phyloP scores from a whole-genome alignment of 768 basidiomycete genomes.

The Gloeophyllum trabeum region DNA sequence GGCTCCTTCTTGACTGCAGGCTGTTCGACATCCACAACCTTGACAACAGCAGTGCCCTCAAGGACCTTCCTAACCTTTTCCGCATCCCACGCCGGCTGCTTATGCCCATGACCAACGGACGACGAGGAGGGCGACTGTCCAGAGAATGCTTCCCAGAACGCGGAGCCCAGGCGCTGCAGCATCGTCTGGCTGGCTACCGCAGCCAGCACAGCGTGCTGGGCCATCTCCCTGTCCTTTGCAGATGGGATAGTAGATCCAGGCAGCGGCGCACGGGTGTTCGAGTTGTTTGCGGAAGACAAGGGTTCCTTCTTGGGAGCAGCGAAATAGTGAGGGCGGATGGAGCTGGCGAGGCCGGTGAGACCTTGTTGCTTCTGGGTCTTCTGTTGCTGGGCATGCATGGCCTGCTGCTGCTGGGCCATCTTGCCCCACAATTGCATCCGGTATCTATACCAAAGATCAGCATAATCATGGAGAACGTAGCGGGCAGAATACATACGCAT shows the following conservation, averaged over 20 bases:
- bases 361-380: slow-evolving; percentile 4
- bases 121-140: slow-evolving; percentile 24
- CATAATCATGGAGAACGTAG: slow-evolving; percentile 1
- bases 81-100: slow-evolving; percentile 32
- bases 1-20: not conserved
- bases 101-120: slow-evolving; percentile 5
- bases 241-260: no score
- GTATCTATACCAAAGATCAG: slow-evolving; percentile 28
- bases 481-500: slow-evolving; percentile 41
- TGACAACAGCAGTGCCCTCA: slow-evolving; percentile 73
- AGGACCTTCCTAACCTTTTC: slow-evolving; percentile 76
- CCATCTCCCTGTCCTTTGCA: slow-evolving; percentile 22
- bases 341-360: slow-evolving; percentile 18
- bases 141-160: slow-evolving; percentile 90
- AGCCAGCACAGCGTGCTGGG: slow-evolving; percentile 46
- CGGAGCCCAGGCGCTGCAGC: slow-evolving; percentile 52
- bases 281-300: slow-evolving; percentile 18
- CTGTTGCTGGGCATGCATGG: slow-evolving; percentile 22
- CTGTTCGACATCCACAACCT: slow-evolving; percentile 66
- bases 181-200: slow-evolving; percentile 75
- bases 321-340: slow-evolving; percentile 27
- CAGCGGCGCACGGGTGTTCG: slow-evolving; percentile 17
- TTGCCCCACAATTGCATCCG: slow-evolving; percentile 90
- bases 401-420: slow-evolving; percentile 67
- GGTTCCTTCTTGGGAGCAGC: slow-evolving; percentile 12